Evolutionary conservation across 1,284 basidiomycete species (phyloP).

Genomic region (Mycena citricolor): DNA sequence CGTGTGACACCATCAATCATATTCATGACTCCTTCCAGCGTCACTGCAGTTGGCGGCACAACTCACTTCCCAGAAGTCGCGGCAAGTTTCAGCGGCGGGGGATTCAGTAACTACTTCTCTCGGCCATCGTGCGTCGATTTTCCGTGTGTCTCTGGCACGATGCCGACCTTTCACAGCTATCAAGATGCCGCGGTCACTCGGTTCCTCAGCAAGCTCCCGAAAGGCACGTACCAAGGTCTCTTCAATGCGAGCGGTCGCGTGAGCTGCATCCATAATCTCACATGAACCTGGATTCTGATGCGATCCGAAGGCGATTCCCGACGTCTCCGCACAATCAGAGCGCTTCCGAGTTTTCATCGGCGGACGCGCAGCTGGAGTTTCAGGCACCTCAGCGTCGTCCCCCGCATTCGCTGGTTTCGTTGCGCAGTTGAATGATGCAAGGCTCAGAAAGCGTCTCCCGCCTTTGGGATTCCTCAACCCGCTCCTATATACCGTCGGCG

Average conservation of each 20-base stretch:
- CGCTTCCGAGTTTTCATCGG: slow-evolving; percentile 43
- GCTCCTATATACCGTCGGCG: slow-evolving; percentile 46
- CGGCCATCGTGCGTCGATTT: slow-evolving; percentile 12
- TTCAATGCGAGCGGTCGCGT: slow-evolving; percentile 43
- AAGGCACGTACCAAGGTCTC: slow-evolving; percentile 48
- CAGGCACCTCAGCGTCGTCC: slow-evolving; percentile 59
- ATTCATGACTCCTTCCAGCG: slow-evolving; percentile 32
- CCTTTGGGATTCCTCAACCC: slow-evolving; percentile 66
- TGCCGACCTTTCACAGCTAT: slow-evolving; percentile 41
- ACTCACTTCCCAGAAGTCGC: slow-evolving; percentile 55
- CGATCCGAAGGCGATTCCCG: slow-evolving; percentile 46
- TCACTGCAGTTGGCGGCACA: slow-evolving; percentile 64
- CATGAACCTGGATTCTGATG: neutral
- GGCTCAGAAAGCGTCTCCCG: slow-evolving; percentile 43
- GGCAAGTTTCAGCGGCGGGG: slow-evolving; percentile 61
- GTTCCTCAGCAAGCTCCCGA: slow-evolving; percentile 46
- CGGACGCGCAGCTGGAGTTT: slow-evolving; percentile 39
- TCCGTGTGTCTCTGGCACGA: neutral
- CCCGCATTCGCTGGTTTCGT: slow-evolving; percentile 58
- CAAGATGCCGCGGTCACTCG: slow-evolving; percentile 43
- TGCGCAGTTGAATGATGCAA: slow-evolving; percentile 62
- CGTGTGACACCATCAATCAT: slow-evolving; percentile 6
- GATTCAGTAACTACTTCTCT: slow-evolving; percentile 51
- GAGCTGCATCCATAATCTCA: slow-evolving; percentile 2
- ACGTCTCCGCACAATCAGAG: slow-evolving; percentile 58